phyloP scores from a whole-genome alignment of 2,329 filamentous ascomycete genomes.

The Fusarium tricinctum region DNA sequence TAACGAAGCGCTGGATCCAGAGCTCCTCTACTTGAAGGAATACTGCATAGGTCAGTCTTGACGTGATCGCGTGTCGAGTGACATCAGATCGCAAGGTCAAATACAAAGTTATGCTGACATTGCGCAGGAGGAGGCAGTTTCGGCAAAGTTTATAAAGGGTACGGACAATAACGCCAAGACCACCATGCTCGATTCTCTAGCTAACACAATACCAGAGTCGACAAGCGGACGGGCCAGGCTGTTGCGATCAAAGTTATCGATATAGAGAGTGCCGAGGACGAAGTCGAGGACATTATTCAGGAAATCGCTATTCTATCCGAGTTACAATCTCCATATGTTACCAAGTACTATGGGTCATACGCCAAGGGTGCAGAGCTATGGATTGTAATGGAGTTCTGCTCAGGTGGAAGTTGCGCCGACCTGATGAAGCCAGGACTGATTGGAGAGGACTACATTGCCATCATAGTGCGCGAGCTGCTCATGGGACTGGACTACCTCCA shows the following conservation, averaged over 20 bases:
- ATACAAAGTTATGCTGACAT: slow-evolving; percentile 40
- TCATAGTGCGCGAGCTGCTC: slow-evolving; percentile 91
- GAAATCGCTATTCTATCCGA: slow-evolving; percentile 98
- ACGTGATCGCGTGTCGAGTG: slow-evolving; percentile 8
- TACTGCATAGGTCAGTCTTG: slow-evolving; percentile 80
- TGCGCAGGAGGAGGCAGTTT: slow-evolving; percentile 90
- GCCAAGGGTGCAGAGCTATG: slow-evolving; percentile 96
- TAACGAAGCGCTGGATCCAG: slow-evolving; percentile 79
- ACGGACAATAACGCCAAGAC: slow-evolving; percentile 43
- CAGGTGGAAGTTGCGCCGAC: slow-evolving; percentile 95
- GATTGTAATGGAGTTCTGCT: slow-evolving; percentile 99
- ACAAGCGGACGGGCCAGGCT: slow-evolving; percentile 91
- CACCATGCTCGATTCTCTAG: too few relatives aligned
- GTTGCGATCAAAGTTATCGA: slow-evolving; percentile 99
- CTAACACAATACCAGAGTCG: slow-evolving; percentile 72
- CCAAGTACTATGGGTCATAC: slow-evolving; percentile 97
- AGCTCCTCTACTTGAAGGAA: slow-evolving; percentile 93
- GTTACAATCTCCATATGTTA: slow-evolving; percentile 95
- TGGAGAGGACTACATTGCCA: slow-evolving; percentile 95
- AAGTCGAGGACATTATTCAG: slow-evolving; percentile 99
- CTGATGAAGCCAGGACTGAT: slow-evolving; percentile 94
- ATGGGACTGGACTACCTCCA: slow-evolving; percentile 94
- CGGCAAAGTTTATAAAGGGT: slow-evolving; percentile 99
- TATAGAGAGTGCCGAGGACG: slow-evolving; percentile 98
- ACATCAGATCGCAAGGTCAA: neutral